Base-by-base conservation (phyloP, 2,329 filamentous ascomycete genomes). In the Aspergillus caelatus region DNA sequence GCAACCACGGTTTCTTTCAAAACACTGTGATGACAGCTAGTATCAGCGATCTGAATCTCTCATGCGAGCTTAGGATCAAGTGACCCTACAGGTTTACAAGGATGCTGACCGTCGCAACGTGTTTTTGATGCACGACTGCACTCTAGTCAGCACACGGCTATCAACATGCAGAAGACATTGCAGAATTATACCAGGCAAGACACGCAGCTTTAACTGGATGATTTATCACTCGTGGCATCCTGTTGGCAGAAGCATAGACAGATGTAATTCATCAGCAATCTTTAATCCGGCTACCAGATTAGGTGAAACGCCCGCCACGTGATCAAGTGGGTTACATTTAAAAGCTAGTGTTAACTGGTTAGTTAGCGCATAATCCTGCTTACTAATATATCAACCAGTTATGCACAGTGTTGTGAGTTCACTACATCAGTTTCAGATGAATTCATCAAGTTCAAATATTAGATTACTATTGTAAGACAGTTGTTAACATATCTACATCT, bases 51-150 rank as follows among this genome's bases (percentile, higher is more conserved):
- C 12, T 23, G n/a, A 23, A 14, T 12, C 7, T 54, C 19, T 21
- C 21, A 14, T 12, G 16, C 3, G 10, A 30, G 12, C 11, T 28
- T 46, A 14, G 16, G 19, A n/a, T 23, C 30, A 39, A 5, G 57
- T n/a, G 23, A 32, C 46, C 57, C 14, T 59, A 59, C 46, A 26
- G 57, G 57, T 50, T 39, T 34, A 28, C 57, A 59, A 11, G 57
- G 46, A 12, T 59, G 43, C 34, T 39, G 30, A 3, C 57, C 57
- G 4, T 59, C 57, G n/a, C 57, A 59, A 4, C 46, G 57, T 52
- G 57, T 59, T 39, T 59, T 59, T 7, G 57, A 59, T 26, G 57
- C 32, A 21, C 53, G 52, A 56, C 58, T 58, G 16, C 9, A 30
- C 6, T 8, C 14, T 16, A 28, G 23, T 50, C 46, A 50, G 26